These are phyloP conservation scores for Berberis vulgaris DNA, from an alignment of 164 flowering plant genomes.

Conservation along the genomic window DNA sequence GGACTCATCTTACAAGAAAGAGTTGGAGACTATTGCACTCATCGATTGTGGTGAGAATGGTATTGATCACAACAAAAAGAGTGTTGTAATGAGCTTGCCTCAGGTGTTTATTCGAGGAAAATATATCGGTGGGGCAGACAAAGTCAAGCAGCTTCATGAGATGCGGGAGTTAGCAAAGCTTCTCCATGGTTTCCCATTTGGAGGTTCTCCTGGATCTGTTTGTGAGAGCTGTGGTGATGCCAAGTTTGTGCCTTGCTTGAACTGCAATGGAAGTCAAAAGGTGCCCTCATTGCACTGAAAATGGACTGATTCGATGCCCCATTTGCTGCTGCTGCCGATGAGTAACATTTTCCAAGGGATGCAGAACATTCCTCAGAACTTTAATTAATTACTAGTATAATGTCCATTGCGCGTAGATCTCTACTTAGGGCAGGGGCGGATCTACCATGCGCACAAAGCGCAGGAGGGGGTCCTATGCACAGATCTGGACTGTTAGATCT, in stretches of 20 bases:
- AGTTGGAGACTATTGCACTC: slow-evolving; percentile 36
- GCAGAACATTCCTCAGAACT: no score
- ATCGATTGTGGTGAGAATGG: not conserved
- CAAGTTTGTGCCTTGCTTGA: slow-evolving; percentile 67
- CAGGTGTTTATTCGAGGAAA: slow-evolving; percentile 68
- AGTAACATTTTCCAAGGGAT: not conserved
- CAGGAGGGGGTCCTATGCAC: no score
- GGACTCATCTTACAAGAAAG: slow-evolving; percentile 25
- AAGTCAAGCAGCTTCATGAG: slow-evolving; percentile 59
- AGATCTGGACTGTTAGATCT: no score
- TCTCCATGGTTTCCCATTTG: slow-evolving; percentile 45
- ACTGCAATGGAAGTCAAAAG: slow-evolving; percentile 75
- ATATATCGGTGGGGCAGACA: slow-evolving; percentile 76
- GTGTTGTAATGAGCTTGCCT: slow-evolving; percentile 36
- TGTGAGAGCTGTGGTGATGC: slow-evolving; percentile 82
- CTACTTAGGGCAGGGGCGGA: no score
- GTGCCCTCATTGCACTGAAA: slow-evolving; percentile 78
- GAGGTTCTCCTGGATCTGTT: slow-evolving; percentile 22
- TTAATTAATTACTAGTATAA: no score
- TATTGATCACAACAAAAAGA: slow-evolving; percentile 19
- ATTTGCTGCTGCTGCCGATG: slow-evolving; percentile 39
- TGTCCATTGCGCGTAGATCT: no score
- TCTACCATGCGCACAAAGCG: no score
- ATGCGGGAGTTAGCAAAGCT: slow-evolving; percentile 57
- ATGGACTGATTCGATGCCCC: slow-evolving; percentile 79